Base-by-base conservation (phyloP, 2,329 filamentous ascomycete genomes). In the Alternaria novae-zelandiae region DNA sequence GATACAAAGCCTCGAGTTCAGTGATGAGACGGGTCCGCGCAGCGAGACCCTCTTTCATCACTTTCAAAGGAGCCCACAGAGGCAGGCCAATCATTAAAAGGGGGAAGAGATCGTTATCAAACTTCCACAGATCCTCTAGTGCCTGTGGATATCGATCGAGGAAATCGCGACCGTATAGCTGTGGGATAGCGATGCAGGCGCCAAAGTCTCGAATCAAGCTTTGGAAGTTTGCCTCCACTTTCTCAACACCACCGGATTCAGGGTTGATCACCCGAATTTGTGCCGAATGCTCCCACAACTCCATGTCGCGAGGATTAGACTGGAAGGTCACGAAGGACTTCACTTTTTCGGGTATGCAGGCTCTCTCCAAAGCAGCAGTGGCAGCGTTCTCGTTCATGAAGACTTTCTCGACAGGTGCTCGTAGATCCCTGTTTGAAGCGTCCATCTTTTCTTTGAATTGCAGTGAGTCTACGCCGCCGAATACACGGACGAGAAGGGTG, bases 101-200 rank as follows among this genome's bases (percentile, higher is more conserved):
- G 25, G 81, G 80, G 15, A 83, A 79, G 67, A 87, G 85, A 9
- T 83, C 83, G 20, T 76, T 73, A 67, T 89, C 85, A 58, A 88
- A 76, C 7, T 74, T 80, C 80, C 85, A 87, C 7, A 89, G 66
- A 67, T 88, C 85, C 4, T 82, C 76, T 20, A 88, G 77, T 44
- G 86, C 75, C 54, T 80, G 76, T 0, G 87, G 85, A 65, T 85
- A 84, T 55, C 84, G 84, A 13, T 86, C 82, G 25, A 87, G 60
- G 57, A 89, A 84, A 17, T 85, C 80, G 10, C 79, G 78, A 2
- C 87, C 87, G 74, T 64, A 66, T 11, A 66, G 43, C 30, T 54
- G 30, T 15, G 61, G 56, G 9, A 66, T 57, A 28, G 64, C 57
- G n/a, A 66, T 44, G 30, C 26, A 23, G 21, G 64, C 61, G 3